Evolutionary conservation across 2,329 filamentous ascomycete genomes (phyloP), one percentile per base, ranked within the genome.

Genomic region (Helicocarpus griseus): DNA sequence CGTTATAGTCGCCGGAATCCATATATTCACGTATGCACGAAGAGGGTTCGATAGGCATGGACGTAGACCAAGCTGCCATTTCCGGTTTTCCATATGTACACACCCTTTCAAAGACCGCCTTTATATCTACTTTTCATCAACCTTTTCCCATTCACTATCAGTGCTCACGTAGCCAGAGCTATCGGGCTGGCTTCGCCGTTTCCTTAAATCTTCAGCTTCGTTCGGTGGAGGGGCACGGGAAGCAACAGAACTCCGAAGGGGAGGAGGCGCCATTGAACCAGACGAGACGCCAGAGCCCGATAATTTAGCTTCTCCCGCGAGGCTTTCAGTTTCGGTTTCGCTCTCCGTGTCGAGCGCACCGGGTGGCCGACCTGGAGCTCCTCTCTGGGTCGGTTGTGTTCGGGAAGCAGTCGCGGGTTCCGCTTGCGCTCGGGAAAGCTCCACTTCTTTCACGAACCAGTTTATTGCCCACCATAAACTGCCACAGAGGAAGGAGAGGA

Each of bases 111-210:
- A 31, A 26, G 24, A 28, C 40, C 17, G n/a, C 11, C 24, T 50
- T 44, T 51, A 54, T 38, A 54, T 71, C 73, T 82, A 81, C 53
- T 76, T 80, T 67, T 86, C 86, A 21, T 87, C 89, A 3, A 97
- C 86, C 75, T 93, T 94, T 74, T 96, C 91, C 91, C 91, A 97
- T 71, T 97, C 91, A 63, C 91, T 91, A 72, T 97, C 91, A 4
- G 90, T 96, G 69, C 89, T 91, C 55, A 76, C 63, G 57, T 80
- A 77, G 9, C 76, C 77, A n/a, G 71, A 74, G 49, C 65, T 75
- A 49, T 76, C 75, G 51, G 71, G 67, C 51, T 70, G 60, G 56
- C 65, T 73, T 60, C 62, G 67, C 53, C 72, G 68, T 63, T 74
- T 74, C 64, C 70, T 71, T 55, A 74, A 29, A 43, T 69, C 69